Percentiles rank a stretch among this genome's conserved stretches.
These are phyloP conservation scores for Haplosporangium sp. DNA, from an alignment of 371 early-diverging fungal genomes.

Conservation along the genomic window DNA sequence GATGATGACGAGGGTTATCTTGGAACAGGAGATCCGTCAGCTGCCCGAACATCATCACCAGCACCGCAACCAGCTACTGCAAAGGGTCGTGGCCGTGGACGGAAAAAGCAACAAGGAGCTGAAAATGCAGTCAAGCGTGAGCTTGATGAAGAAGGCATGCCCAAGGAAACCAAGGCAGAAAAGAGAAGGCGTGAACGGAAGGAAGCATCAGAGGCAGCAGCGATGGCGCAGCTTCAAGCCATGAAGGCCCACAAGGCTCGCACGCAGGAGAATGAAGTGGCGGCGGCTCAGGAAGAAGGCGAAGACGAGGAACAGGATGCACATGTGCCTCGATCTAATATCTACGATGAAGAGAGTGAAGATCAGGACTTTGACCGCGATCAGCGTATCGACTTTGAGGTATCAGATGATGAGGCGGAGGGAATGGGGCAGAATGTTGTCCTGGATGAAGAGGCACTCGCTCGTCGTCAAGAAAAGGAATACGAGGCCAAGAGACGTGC, in stretches of 20 bases:
- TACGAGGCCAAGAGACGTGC: conserved; percentile 40
- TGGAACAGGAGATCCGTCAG: conserved; percentile 15
- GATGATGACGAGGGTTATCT: conserved; percentile 40
- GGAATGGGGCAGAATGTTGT: conserved; percentile 4
- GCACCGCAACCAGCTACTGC: neutral
- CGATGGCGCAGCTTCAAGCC: conserved; percentile 43
- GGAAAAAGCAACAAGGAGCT: conserved; percentile 35
- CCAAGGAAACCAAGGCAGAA: conserved; percentile 41
- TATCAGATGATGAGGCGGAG: conserved; percentile 24
- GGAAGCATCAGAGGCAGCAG: conserved; percentile 36
- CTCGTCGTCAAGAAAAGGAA: conserved; percentile 41
- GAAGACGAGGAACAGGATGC: conserved; percentile 37
- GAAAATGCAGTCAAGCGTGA: conserved; percentile 16
- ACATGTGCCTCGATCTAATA: conserved; percentile 30
- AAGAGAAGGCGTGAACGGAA: conserved; percentile 38
- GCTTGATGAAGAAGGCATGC: conserved; percentile 12
- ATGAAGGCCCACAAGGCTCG: conserved; percentile 45
- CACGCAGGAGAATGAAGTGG: conserved; percentile 27
- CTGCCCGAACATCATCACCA: conserved; percentile 8
- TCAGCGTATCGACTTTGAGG: conserved; percentile 26
- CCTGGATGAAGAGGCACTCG: conserved; percentile 28
- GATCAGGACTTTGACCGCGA: conserved; percentile 24
- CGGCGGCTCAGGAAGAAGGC: conserved; percentile 16
- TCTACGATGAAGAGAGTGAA: conserved; percentile 33
- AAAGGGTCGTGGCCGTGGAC: conserved; percentile 43